These are phyloP conservation scores for Fusarium ambrosium DNA, from an alignment of 2,329 filamentous ascomycete genomes.

Conservation along the genomic window DNA sequence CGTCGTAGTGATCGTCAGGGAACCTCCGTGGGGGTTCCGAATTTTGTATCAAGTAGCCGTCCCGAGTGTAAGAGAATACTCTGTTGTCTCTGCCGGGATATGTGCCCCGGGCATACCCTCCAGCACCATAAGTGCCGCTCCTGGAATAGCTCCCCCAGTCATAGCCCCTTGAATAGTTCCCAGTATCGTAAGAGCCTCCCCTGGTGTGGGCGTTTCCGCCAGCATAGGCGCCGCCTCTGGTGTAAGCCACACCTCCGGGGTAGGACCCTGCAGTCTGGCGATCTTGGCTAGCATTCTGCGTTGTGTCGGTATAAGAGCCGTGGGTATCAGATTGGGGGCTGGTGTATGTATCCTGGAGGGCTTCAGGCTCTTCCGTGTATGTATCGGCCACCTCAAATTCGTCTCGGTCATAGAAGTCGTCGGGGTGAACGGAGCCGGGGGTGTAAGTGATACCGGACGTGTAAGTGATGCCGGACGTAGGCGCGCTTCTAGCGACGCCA, in stretches of 20 bases:
- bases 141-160: neutral
- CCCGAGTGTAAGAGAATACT: neutral
- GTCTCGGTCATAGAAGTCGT: neutral
- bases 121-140: neutral
- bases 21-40: constrained; percentile 27
- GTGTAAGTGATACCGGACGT: constrained; percentile 15
- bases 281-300: constrained; percentile 21
- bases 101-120: constrained; percentile 3
- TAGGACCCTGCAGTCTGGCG: constrained; percentile 4
- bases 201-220: neutral
- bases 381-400: neutral
- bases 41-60: constrained; percentile 22
- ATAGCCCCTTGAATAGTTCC: neutral
- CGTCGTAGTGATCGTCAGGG: constrained; percentile 32
- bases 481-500: constrained; percentile 8
- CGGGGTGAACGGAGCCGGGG: neutral
- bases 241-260: constrained; percentile 1
- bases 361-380: constrained; percentile 15
- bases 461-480: constrained; percentile 4
- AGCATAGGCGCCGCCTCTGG: neutral
- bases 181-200: neutral
- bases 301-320: constrained; percentile 20
- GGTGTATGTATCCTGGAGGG: neutral
- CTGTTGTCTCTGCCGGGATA: constrained; percentile 16
- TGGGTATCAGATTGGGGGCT: neutral